Percentiles rank a stretch among this genome's conserved stretches.
Conservation (phyloP, 306 rosid genomes). For the Senna tora region DNA sequence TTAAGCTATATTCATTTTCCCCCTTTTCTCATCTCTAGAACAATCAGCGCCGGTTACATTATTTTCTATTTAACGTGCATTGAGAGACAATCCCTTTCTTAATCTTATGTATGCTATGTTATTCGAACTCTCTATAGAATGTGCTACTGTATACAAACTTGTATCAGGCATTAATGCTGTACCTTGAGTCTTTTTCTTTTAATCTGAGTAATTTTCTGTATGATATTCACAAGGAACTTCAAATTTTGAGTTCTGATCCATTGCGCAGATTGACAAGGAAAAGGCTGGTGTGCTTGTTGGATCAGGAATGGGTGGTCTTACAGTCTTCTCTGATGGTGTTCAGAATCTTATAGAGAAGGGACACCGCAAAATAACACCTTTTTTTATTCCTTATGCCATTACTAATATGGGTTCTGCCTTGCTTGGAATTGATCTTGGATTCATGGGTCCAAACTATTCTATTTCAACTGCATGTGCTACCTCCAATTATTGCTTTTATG, state of each 20-base stretch:
- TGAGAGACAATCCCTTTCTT: conserved; percentile 22
- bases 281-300: conserved; percentile 94
- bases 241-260: conserved; percentile 23
- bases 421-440: conserved; percentile 90
- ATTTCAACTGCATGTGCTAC: conserved; percentile 99
- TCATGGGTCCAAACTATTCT: conserved; percentile 96
- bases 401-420: conserved; percentile 97
- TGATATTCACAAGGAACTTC: background rate
- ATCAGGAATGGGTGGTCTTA: conserved; percentile 95
- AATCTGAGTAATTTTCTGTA: background rate
- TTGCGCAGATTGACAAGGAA: conserved; percentile 74
- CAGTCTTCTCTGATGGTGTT: conserved; percentile 88
- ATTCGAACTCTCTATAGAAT: background rate
- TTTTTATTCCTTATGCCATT: conserved; percentile 91
- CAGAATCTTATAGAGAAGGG: conserved; percentile 84
- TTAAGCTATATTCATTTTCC: background rate
- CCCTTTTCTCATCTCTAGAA: conserved; percentile 1
- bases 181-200: background rate
- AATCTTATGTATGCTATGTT: background rate
- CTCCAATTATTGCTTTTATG: conserved; percentile 91
- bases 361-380: conserved; percentile 84
- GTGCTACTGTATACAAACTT: background rate
- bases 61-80: background rate
- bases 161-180: background rate
- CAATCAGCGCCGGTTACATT: background rate